Conservation (phyloP, 106 monocot genomes). For the Allium fistulosum region DNA sequence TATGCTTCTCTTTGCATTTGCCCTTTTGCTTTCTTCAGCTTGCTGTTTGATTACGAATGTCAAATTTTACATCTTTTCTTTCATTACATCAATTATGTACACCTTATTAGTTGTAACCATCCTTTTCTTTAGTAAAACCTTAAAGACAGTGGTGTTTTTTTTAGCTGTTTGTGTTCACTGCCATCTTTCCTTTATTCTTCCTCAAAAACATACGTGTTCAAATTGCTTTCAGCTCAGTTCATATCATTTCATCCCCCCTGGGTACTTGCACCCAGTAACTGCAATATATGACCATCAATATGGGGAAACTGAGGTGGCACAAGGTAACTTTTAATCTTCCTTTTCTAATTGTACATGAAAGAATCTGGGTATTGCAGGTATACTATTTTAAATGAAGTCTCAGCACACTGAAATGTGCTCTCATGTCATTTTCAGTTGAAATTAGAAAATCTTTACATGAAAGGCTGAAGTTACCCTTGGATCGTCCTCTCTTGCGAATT, state of each 20-base stretch:
- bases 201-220: background rate
- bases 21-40: background rate
- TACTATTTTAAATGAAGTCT: background rate
- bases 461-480: slow-evolving; percentile 72
- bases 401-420: background rate
- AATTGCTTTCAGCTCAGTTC: slow-evolving; percentile 49
- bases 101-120: too few species aligned
- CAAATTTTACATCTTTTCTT: background rate
- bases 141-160: background rate
- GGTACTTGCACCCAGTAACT: slow-evolving; percentile 81
- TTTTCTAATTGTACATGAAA: background rate
- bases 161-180: background rate
- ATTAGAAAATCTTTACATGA: slow-evolving; percentile 79
- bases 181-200: background rate
- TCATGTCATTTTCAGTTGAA: slow-evolving; percentile 32
- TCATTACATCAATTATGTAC: too few species aligned
- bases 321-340: slow-evolving; percentile 39
- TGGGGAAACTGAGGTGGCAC: slow-evolving; percentile 74
- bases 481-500: slow-evolving; percentile 80
- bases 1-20: background rate
- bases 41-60: background rate
- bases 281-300: slow-evolving; percentile 72
- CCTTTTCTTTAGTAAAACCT: too few species aligned
- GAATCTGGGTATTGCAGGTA: too few species aligned
- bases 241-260: slow-evolving; percentile 77